These are phyloP conservation scores for Trypanosoma rangeli DNA, from an alignment of 208 protist genomes.

Conservation along the genomic window DNA sequence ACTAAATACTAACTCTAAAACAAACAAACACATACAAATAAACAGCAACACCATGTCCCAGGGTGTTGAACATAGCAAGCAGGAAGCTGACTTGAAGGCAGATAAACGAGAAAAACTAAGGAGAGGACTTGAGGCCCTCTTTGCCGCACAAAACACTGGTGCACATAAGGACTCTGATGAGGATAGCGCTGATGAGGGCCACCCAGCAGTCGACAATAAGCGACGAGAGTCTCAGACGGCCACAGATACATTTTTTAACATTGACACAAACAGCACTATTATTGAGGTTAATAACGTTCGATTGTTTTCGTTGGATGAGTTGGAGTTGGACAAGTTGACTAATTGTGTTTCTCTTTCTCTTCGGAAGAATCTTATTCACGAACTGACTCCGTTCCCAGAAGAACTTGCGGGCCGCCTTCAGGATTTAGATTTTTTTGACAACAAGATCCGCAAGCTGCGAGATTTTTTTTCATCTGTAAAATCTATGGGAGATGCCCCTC, in stretches of 20 bases:
- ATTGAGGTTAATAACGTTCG: conserved; percentile 87
- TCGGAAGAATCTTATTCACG: conserved; percentile 91
- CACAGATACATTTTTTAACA: conserved; percentile 42
- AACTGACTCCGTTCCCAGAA: conserved; percentile 69
- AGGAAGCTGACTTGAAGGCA: conserved; percentile 18
- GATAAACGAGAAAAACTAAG: conserved; percentile 13
- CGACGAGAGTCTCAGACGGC: conserved; percentile 8
- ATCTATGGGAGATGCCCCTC: conserved; percentile 18
- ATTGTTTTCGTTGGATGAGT: conserved; percentile 83
- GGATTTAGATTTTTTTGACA: conserved; percentile 92
- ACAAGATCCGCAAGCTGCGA: conserved; percentile 84
- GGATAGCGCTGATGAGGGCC: conserved; percentile 34
- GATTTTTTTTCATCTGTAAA: conserved; percentile 71
- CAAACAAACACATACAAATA: conserved; percentile 6
- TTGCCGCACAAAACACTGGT: conserved; percentile 8
- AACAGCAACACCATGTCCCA: conserved; percentile 23
- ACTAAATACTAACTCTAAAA: not conserved
- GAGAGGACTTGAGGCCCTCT: conserved; percentile 24
- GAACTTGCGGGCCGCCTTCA: conserved; percentile 56
- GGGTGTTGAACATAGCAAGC: not conserved
- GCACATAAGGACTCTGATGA: conserved; percentile 23
- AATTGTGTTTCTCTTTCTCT: conserved; percentile 70
- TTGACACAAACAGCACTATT: conserved; percentile 49
- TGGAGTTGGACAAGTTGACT: conserved; percentile 64
- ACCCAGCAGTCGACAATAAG: not conserved